Conservation (phyloP, 768 basidiomycete species). For the Melanogaster broomeanus region DNA sequence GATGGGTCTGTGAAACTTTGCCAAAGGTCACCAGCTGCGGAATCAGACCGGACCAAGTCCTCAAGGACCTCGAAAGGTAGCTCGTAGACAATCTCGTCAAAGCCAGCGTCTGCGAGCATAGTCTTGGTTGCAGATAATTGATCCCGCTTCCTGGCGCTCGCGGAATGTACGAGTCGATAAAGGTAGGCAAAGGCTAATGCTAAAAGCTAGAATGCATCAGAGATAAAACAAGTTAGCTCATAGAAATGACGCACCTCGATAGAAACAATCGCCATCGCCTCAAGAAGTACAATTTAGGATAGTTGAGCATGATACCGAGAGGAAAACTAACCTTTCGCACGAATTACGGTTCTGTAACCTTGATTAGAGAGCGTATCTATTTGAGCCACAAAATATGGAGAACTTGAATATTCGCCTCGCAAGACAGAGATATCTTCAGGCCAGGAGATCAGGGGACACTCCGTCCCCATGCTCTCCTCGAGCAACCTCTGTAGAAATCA, state of each 20-base stretch:
- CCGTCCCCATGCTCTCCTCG: slow-evolving; percentile 37
- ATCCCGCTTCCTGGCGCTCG: slow-evolving; percentile 49
- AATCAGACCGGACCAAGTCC: slow-evolving; percentile 44
- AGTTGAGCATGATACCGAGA: not conserved
- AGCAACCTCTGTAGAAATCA: slow-evolving; percentile 34
- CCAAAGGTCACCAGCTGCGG: slow-evolving; percentile 41
- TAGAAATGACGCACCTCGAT: slow-evolving; percentile 61
- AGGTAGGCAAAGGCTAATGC: slow-evolving; percentile 85
- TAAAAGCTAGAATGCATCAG: slow-evolving; percentile 34
- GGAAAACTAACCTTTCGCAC: slow-evolving; percentile 61
- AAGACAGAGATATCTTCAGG: slow-evolving; percentile 55
- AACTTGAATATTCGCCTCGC: slow-evolving; percentile 65
- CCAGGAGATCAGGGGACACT: slow-evolving; percentile 55
- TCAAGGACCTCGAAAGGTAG: slow-evolving; percentile 73
- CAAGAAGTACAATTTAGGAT: not conserved
- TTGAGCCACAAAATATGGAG: slow-evolving; percentile 64
- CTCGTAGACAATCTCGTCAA: slow-evolving; percentile 68
- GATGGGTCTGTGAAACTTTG: slow-evolving; percentile 51
- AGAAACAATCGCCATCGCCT: slow-evolving; percentile 94
- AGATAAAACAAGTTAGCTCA: not conserved
- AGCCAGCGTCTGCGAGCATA: slow-evolving; percentile 57
- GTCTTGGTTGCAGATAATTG: slow-evolving; percentile 50
- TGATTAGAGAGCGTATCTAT: slow-evolving; percentile 66
- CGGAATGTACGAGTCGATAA: slow-evolving; percentile 59
- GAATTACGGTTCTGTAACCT: slow-evolving; percentile 67